Evolutionary conservation across 441 rosid genomes (phyloP), one percentile per base, ranked within the genome.

Genomic region (Daphne laureola): DNA sequence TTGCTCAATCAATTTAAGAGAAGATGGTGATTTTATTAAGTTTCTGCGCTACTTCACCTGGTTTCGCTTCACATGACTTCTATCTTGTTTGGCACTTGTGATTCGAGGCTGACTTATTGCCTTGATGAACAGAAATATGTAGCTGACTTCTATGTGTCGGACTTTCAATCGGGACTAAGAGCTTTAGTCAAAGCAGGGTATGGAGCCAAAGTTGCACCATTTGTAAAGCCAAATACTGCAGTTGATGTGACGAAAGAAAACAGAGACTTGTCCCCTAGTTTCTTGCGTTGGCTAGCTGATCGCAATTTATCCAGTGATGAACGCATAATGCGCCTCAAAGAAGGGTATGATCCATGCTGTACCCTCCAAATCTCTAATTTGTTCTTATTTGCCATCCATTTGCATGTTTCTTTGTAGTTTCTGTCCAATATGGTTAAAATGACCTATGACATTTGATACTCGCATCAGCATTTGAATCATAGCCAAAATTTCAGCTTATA

Each of bases 131-230:
- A 92, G 98, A 89, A 67, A 63, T 81, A 82, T 14, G 86, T 86
- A 45, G 83, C 96, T 18, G 98, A 92, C 66, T 89, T 92, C 65
- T 92, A 92, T 81, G 66, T 92, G 57, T 92, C 98, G 17, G 98
- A 92, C 74, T 89, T 89, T 59, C 98, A 89, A 55, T 77, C 94
- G 40, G 98, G 98, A 49, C 68, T 92, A 52, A 72, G 98, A 57
- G 98, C 98, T 35, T 49, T 89, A 45, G 96, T 92, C 15, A 89
- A 89, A 73, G 94, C 96, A 5, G 98, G 98, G 17, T 84, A 82
- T 65, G 97, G 98, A 61, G 71, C 96, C 14, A 89, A 89, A 78
- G 92, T 92, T 69, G 73, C 96, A 63, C 87, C 94, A 26, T 86
- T 89, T 59, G 90, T 89, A 57, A 77, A 84, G 63, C 84, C 90